Percentiles rank a stretch among this genome's conserved stretches.
phyloP scores from a whole-genome alignment of 2,329 filamentous ascomycete species.

The Talaromyces sp. region DNA sequence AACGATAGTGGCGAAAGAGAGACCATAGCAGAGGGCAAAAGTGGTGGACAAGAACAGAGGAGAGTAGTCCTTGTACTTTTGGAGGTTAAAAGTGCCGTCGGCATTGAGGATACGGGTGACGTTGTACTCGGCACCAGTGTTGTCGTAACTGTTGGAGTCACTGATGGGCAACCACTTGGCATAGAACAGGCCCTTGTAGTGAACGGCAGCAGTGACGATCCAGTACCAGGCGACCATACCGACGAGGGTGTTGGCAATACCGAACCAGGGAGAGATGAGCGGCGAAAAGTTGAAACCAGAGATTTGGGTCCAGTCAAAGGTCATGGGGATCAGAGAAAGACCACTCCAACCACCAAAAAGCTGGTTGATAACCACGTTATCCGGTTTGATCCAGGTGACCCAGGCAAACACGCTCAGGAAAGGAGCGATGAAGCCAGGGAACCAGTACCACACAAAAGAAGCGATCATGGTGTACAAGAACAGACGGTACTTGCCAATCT shows the following conservation, averaged over 20 bases:
- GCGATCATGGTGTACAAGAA: conserved; percentile 55
- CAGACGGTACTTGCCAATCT: conserved; percentile 61
- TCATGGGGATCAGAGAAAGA: conserved; percentile 63
- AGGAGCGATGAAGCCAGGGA: conserved; percentile 64
- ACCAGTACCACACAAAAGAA: conserved; percentile 63
- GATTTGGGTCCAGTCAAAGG: conserved; percentile 72
- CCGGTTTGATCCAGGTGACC: conserved; percentile 65
- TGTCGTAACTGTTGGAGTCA: conserved; percentile 66
- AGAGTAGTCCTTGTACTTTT: conserved; percentile 62
- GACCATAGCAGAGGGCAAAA: conserved; percentile 64
- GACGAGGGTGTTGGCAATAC: conserved; percentile 67
- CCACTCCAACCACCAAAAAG: conserved; percentile 66
- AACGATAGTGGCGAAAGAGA: conserved; percentile 67
- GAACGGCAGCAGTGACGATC: conserved; percentile 53
- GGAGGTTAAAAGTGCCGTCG: conserved; percentile 58
- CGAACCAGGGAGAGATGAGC: conserved; percentile 66
- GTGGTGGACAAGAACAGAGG: conserved; percentile 61
- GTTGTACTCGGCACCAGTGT: conserved; percentile 61
- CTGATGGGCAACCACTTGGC: conserved; percentile 62
- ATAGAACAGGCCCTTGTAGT: conserved; percentile 64
- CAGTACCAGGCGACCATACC: conserved; percentile 64
- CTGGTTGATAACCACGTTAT: conserved; percentile 65
- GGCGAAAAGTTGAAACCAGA: conserved; percentile 64
- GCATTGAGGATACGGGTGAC: conserved; percentile 58
- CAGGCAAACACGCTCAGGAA: conserved; percentile 68